Base-by-base conservation (phyloP, 352 stramenopile genomes). In the Globisporangium orthogonon region DNA sequence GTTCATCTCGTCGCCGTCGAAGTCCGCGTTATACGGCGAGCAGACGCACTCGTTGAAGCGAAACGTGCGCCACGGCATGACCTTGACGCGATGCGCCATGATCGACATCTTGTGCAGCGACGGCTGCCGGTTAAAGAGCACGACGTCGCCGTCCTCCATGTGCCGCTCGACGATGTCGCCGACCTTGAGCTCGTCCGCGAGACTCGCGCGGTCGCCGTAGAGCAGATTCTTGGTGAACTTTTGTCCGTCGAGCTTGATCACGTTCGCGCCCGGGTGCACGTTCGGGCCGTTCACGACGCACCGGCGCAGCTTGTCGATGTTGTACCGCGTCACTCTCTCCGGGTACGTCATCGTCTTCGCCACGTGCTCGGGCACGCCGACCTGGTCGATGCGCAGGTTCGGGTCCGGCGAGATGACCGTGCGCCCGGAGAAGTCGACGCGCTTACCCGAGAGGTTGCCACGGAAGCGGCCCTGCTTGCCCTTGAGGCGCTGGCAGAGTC, bases 1-100 rank as follows among this genome's bases (percentile, higher is more conserved):
- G 73, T 99, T 99, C 97, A 99, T 99, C 69, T 99, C 97, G 63
- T 99, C 97, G 57, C 97, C 97, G 74, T 99, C 97, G 66, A 99
- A 99, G 74, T 99, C 97, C 40, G 97, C 97, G 52, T 99, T 99
- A 74, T 99, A 99, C 33, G 97, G 97, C 50, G 96, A 96, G 75
- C 97, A 99, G 39, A 98, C 96, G 61, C 97, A 99, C 76, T 99
- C 98, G 76, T 99, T 99, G 76, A 99, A 99, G 18, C 97, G 91
- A 71, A 99, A 99, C 13, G 98, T 99, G 39, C 96, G 81, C 92
- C 93, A 99, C 6, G 96, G 87, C 76, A 99, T 95, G 35, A 99
- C 92, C 68, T 96, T 92, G 47, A 86, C 74, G 18, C 81, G 79
- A 52, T 93, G 85, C 28, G 78, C 71, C 98, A 99, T 99, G 71